phyloP scores from a whole-genome alignment of 768 basidiomycete species.

The Macrolepiota albuminosa region DNA sequence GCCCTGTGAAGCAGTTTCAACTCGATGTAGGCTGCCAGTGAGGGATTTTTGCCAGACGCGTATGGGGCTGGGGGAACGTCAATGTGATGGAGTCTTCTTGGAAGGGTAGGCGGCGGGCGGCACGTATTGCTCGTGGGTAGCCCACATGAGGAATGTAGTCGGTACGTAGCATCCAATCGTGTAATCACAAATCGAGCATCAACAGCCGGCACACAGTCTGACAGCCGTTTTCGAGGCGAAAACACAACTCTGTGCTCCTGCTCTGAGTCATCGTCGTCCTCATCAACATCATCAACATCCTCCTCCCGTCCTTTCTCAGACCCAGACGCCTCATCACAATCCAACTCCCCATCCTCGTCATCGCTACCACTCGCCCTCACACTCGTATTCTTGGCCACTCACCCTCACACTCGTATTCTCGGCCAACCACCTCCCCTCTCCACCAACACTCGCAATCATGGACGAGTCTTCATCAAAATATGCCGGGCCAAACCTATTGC shows the following conservation, averaged over 20 bases:
- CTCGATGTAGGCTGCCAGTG: slow-evolving; percentile 43
- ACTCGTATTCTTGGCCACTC: not conserved
- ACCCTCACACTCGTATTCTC: too few relatives aligned
- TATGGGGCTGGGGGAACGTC: not conserved
- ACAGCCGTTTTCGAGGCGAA: slow-evolving; percentile 21
- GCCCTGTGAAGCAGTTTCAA: slow-evolving; percentile 54
- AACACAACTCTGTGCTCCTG: slow-evolving; percentile 26
- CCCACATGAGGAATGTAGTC: slow-evolving; percentile 44
- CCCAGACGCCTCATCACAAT: slow-evolving; percentile 11
- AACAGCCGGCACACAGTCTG: not conserved
- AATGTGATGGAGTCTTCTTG: slow-evolving; percentile 27
- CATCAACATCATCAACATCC: slow-evolving; percentile 10
- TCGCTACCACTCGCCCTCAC: not conserved
- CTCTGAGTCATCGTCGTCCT: slow-evolving; percentile 18
- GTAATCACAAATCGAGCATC: not conserved
- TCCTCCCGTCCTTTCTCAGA: slow-evolving; percentile 18
- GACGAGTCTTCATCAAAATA: slow-evolving; percentile 46
- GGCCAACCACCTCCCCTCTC: not conserved
- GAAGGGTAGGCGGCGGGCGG: slow-evolving; percentile 69
- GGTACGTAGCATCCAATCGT: not conserved
- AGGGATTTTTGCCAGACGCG: slow-evolving; percentile 56
- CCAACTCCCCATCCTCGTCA: slow-evolving; percentile 10
- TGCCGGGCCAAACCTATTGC: slow-evolving; percentile 19
- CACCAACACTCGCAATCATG: slow-evolving; percentile 41
- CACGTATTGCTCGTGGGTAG: slow-evolving; percentile 72